These are phyloP conservation scores for Arachis stenosperma DNA, from an alignment of 306 rosid genomes.

Conservation along the genomic window DNA sequence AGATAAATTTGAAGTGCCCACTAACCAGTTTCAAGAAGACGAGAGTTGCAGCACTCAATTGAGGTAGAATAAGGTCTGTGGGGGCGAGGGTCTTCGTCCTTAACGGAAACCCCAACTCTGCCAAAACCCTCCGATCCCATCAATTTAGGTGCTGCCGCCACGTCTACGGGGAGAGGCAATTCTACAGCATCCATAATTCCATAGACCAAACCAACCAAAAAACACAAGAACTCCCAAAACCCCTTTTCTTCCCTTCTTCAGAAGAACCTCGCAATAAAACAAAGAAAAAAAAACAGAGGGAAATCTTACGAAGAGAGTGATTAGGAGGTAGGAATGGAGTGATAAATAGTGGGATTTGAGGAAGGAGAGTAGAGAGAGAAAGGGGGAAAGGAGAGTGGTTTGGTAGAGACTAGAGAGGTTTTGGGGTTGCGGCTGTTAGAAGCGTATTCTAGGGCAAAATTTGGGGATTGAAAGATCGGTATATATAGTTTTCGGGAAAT, in stretches of 20 bases:
- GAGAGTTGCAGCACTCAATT: constrained; percentile 46
- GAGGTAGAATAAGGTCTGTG: constrained; percentile 40
- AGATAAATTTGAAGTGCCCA: not conserved
- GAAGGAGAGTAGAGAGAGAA: constrained; percentile 15
- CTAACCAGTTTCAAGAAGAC: constrained; percentile 47
- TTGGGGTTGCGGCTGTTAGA: constrained; percentile 70
- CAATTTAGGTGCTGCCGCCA: constrained; percentile 53
- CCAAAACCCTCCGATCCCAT: constrained; percentile 64
- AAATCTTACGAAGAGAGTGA: constrained; percentile 13
- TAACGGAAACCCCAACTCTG: constrained; percentile 50
- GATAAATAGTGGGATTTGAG: constrained; percentile 10
- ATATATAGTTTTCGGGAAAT: constrained; percentile 99
- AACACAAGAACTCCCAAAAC: constrained; percentile 29
- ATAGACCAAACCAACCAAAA: constrained; percentile 38
- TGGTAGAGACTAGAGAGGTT: constrained; percentile 38
- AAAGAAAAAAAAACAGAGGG: constrained; percentile 25
- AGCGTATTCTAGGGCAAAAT: constrained; percentile 81
- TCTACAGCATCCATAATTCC: constrained; percentile 75
- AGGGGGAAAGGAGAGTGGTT: constrained; percentile 42
- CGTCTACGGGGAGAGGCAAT: constrained; percentile 56
- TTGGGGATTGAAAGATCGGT: constrained; percentile 52
- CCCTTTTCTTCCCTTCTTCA: not conserved
- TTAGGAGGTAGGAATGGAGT: constrained; percentile 1
- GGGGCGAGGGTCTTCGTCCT: constrained; percentile 49
- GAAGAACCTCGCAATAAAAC: constrained; percentile 5